phyloP scores from a whole-genome alignment of 441 rosid species.

The Pelargonium hybrid region DNA sequence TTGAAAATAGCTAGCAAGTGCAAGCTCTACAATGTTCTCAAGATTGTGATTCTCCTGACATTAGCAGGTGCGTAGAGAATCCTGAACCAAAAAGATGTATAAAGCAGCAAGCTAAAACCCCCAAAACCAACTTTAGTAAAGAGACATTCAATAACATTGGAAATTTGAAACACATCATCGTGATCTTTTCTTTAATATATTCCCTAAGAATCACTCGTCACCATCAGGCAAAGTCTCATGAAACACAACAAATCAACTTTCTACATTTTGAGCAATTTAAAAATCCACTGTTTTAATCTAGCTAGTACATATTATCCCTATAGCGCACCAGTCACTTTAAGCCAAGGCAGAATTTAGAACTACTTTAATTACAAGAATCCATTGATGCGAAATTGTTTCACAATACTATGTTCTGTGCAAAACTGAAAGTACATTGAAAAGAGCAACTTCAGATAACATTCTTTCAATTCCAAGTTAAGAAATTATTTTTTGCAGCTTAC shows the following conservation, averaged over 20 bases:
- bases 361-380: background rate
- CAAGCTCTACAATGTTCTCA: background rate
- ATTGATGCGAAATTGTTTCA: background rate
- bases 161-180: background rate
- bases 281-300: background rate
- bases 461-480: background rate
- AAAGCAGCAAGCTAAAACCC: conserved; percentile 1
- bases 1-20: background rate
- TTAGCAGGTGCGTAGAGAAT: background rate
- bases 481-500: background rate
- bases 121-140: conserved; percentile 1
- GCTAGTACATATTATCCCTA: background rate
- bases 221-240: background rate
- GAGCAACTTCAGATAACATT: background rate
- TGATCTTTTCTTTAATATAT: background rate
- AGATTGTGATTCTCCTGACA: conserved; percentile 5
- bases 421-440: background rate
- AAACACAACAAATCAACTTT: background rate
- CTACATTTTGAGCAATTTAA: background rate
- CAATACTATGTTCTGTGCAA: background rate
- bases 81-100: conserved; percentile 3
- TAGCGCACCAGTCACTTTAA: background rate
- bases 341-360: background rate
- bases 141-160: background rate
- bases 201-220: conserved; percentile 1